Conservation (phyloP, 1,139 yeast species). For the Suhomyces taliae region DNA sequence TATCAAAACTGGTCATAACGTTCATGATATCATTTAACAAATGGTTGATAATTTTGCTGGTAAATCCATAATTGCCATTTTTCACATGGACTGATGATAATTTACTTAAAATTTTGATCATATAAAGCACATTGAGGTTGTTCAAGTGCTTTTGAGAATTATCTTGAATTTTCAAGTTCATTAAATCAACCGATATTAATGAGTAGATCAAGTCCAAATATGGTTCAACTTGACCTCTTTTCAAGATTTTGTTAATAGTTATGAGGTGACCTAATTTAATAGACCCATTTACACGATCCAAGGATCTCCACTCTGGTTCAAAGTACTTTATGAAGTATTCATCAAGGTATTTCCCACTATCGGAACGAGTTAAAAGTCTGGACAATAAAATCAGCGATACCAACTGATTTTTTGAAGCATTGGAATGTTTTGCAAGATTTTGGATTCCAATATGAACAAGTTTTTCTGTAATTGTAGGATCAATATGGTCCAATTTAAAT, state of each 20-base stretch:
- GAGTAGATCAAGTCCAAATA: constrained; percentile 17
- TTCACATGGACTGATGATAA: constrained; percentile 22
- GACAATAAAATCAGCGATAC: constrained; percentile 39
- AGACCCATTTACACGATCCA: constrained; percentile 14
- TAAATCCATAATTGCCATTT: constrained; percentile 17
- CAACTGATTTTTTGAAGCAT: constrained; percentile 29
- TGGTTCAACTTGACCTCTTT: constrained; percentile 18
- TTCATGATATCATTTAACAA: constrained; percentile 31
- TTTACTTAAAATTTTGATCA: constrained; percentile 37
- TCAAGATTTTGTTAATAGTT: constrained; percentile 39
- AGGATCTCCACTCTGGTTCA: constrained; percentile 19
- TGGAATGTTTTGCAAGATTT: constrained; percentile 26
- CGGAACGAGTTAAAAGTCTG: constrained; percentile 37
- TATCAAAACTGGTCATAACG: constrained; percentile 28
- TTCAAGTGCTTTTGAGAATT: constrained; percentile 14
- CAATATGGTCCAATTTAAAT: constrained; percentile 53
- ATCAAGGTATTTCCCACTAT: constrained; percentile 19
- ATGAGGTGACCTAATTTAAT: constrained; percentile 38
- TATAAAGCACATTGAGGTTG: constrained; percentile 28
- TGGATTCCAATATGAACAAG: constrained; percentile 35
- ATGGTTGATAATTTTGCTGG: constrained; percentile 29
- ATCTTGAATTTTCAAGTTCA: constrained; percentile 11
- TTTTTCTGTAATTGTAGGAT: constrained; percentile 28
- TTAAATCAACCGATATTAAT: constrained; percentile 15
- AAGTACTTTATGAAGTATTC: constrained; percentile 19